These are phyloP conservation scores for Gaultheria prostrata DNA, from an alignment of 148 eudicot species.

Conservation along the genomic window DNA sequence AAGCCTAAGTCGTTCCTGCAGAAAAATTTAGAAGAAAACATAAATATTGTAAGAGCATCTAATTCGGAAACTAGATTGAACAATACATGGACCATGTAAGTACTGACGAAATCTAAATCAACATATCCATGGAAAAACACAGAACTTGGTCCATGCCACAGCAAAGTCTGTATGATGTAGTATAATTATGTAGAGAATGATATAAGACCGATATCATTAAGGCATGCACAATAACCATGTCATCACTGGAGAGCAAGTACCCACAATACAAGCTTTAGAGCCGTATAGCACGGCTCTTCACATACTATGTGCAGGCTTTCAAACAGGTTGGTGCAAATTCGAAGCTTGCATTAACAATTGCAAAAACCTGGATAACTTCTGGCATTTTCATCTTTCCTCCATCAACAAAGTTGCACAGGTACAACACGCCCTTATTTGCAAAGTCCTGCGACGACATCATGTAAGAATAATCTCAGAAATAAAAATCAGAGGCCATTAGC, in stretches of 20 bases:
- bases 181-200: neutral
- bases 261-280: neutral
- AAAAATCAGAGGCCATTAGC: neutral
- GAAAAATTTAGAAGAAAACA: constrained; percentile 13
- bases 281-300: neutral
- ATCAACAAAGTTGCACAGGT: constrained; percentile 56
- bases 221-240: neutral
- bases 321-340: constrained; percentile 1
- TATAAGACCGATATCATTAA: neutral
- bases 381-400: constrained; percentile 45
- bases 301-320: neutral
- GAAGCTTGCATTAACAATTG: neutral
- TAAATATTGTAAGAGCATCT: neutral
- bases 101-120: neutral
- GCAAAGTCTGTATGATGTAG: neutral
- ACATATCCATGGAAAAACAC: neutral
- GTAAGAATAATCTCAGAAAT: neutral
- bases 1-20: constrained; percentile 50
- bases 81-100: neutral
- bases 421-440: constrained; percentile 58
- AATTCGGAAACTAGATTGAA: neutral
- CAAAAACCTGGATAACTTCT: constrained; percentile 33
- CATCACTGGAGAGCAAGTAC: neutral
- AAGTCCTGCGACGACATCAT: constrained; percentile 34
- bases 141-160: neutral